Evolutionary conservation across 106 monocot genomes (phyloP).

Genomic region (Platanthera guangdongensis): DNA sequence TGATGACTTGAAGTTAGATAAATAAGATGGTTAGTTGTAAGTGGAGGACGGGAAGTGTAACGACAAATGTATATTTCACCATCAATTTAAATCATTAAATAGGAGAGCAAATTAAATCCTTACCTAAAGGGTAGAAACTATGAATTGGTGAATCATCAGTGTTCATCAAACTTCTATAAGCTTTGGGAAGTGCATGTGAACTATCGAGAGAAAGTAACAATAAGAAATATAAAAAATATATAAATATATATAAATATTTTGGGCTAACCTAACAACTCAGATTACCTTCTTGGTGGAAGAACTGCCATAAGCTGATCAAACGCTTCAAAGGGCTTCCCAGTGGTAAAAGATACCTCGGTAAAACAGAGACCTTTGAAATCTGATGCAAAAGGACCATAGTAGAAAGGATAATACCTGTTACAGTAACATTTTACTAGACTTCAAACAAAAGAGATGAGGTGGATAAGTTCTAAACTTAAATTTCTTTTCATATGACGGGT

Average conservation of each 20-base stretch:
- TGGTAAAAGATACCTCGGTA: constrained; percentile 12
- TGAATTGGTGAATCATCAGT: constrained; percentile 19
- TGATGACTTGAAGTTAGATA: too few species aligned
- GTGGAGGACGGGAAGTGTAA: too few species aligned
- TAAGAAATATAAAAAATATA: neutral
- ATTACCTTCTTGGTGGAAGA: constrained; percentile 46
- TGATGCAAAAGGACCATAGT: constrained; percentile 58
- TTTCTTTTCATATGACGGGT: too few species aligned
- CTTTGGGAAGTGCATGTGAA: constrained; percentile 29
- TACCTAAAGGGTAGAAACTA: constrained; percentile 47
- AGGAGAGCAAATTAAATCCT: neutral
- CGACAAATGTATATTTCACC: too few species aligned
- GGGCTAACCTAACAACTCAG: neutral
- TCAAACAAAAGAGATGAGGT: neutral
- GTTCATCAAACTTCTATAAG: constrained; percentile 33
- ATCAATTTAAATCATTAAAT: neutral
- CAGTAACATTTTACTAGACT: neutral
- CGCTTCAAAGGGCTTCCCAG: constrained; percentile 35
- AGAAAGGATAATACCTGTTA: constrained; percentile 47
- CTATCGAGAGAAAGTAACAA: constrained; percentile 8
- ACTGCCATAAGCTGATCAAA: constrained; percentile 65
- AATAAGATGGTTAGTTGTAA: too few species aligned
- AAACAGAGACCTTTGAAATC: constrained; percentile 19
- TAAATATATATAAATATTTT: neutral
- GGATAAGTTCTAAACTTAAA: neutral